Conservation (phyloP, 2,329 filamentous ascomycete genomes). For the Fusarium dlaminii region DNA sequence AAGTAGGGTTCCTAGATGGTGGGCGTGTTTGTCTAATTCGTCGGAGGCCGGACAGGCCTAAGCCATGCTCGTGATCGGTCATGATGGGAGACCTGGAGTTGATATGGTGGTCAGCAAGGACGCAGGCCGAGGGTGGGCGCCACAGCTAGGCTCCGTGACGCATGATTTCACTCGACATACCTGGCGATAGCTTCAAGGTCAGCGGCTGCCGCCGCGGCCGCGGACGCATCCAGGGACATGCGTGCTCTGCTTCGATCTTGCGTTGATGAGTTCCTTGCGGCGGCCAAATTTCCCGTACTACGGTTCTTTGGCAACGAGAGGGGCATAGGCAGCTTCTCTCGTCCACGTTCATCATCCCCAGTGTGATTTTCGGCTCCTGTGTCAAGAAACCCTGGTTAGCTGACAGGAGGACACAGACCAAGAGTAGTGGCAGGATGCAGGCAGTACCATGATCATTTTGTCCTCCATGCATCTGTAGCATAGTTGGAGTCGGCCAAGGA, state of each 20-base stretch:
- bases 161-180: conserved; percentile 56
- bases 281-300: conserved; percentile 70
- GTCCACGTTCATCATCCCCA: conserved; percentile 52
- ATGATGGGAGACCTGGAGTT: conserved; percentile 78
- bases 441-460: conserved; percentile 53
- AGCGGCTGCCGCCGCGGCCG: conserved; percentile 63
- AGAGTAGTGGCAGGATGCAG: conserved; percentile 1
- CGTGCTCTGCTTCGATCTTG: conserved; percentile 70
- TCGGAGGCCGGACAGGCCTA: conserved; percentile 86
- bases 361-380: conserved; percentile 47
- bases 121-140: conserved; percentile 21
- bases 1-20: conserved; percentile 68
- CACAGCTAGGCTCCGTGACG: conserved; percentile 27
- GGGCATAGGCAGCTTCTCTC: conserved; percentile 57
- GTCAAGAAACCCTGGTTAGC: conserved; percentile 35
- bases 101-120: conserved; percentile 42
- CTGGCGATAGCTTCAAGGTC: conserved; percentile 79
- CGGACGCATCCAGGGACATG: conserved; percentile 81
- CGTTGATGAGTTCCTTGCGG: conserved; percentile 54
- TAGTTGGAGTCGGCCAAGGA: conserved; percentile 49
- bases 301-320: conserved; percentile 70
- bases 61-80: conserved; percentile 85
- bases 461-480: conserved; percentile 56
- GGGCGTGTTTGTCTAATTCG: conserved; percentile 89
- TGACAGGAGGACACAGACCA: conserved; percentile 18